Evolutionary conservation across 164 flowering plant species (phyloP), one percentile per base, ranked within the genome.

Genomic region (Liriodendron chinense): DNA sequence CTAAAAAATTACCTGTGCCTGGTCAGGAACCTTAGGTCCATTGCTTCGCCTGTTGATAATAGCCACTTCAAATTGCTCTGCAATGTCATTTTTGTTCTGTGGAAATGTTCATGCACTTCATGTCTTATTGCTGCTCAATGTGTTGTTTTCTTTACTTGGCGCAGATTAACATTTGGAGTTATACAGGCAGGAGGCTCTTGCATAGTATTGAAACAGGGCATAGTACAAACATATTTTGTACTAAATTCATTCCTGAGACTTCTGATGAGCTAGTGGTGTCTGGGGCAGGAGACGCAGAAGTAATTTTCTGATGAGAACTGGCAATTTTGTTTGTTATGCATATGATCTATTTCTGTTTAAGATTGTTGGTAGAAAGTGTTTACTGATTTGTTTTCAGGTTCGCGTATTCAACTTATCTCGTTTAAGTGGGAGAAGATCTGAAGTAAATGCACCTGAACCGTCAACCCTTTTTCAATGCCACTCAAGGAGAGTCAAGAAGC

Each of bases 251-350:
- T 63, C 99, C 99, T 16, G 99, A 92, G 85, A 92, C 96, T 43
- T 89, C 91, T 70, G 97, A 93, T 87, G 98, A 93, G 79, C 88
- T 92, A 79, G 97, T 96, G 47, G 95, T 85, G 47, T 96, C 99
- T 74, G 97, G 98, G 53, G 99, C 99, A 71, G 97, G 86, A 77
- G 99, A 96, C 87, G 88, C 92, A 68, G 96, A 93, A 80, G 97
- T 95, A 88, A 81, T 74, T 22, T 79, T 62, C 47, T 76, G 73
- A 79, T 75, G 26, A 26, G 34, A 47, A 68, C 72, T 24, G 13
- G 5, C 68, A 67, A 63, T 13, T 23, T 23, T 28, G 22, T 25
- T 50, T 43, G 6, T 47, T 47, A 25, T 67, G 13, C 69, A 57
- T 23, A 66, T 1, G 16, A 72, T 34, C 25, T 43, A 16, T 62